Evolutionary conservation across 2,329 filamentous ascomycete species (phyloP), one percentile per base, ranked within the genome.

Genomic region (Colletotrichum zoysiae): DNA sequence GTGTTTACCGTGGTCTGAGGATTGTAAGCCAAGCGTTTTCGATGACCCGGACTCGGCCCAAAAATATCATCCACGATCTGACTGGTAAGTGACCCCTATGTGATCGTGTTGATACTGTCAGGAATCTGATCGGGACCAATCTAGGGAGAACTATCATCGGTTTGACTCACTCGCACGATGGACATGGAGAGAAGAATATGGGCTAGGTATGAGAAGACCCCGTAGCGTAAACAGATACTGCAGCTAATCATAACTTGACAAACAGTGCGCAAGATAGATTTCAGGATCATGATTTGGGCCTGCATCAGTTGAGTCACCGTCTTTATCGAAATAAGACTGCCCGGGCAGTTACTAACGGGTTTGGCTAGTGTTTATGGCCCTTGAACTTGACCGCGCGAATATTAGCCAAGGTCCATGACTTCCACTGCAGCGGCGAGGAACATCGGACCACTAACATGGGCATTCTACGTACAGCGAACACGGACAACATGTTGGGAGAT

Each of bases 361-460:
- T 56, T 18, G 50, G 23, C 9, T 16, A 33, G 62, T 67, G 23
- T 86, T 86, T 74, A 84, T 86, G 76, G 81, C 84, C 0, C 79
- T 87, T 64, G 85, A 87, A 73, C 77, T 86, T 3, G 84, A 85
- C 69, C 78, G 83, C 1, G 81, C 82, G 7, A 86, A 85, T 73
- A 78, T 86, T 40, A 67, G 74, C 8, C 84, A 86, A 71, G 83
- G 84, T 1, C 55, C 84, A 20, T 38, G 9, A 23, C 26, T n/a
- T 20, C 9, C 11, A 12, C 20, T 23, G 4, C 20, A 9, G 35
- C 35, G 35, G 35, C 6, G 8, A 23, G 18, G 9, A n/a, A 26
- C 14, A 0, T 50, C 9, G 26, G n/a, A 16, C 23, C 0, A 16
- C 23, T 53, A 18, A 51, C n/a, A 14, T 18, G 20, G 1, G 16